Percentiles rank a stretch among this genome's conserved stretches.
Evolutionary conservation across 441 rosid genomes (phyloP).

Genomic region (Mallotus japonicus): DNA sequence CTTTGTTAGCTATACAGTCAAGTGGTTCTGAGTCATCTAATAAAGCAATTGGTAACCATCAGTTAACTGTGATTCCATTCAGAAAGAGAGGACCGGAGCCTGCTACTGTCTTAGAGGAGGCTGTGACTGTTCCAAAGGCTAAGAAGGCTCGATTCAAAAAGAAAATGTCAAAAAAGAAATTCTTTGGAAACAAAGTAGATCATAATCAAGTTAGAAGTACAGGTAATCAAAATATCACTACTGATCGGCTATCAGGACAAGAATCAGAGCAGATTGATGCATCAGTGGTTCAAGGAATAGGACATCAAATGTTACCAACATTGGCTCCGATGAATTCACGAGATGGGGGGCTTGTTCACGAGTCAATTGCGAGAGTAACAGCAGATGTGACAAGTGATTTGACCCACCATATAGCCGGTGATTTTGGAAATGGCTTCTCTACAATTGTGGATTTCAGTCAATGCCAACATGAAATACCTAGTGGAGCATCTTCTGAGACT

Average conservation of each 20-base stretch:
- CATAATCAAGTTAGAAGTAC: constrained; percentile 18
- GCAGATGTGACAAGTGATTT: constrained; percentile 18
- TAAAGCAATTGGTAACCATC: constrained; percentile 32
- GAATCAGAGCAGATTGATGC: constrained; percentile 17
- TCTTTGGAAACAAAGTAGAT: not conserved
- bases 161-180: constrained; percentile 41
- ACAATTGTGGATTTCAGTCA: constrained; percentile 8
- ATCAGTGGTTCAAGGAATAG: constrained; percentile 10
- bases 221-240: not conserved
- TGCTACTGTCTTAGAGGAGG: constrained; percentile 31
- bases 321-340: constrained; percentile 8
- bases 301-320: constrained; percentile 5
- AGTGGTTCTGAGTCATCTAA: constrained; percentile 35
- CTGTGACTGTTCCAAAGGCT: constrained; percentile 41
- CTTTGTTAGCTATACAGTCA: constrained; percentile 59
- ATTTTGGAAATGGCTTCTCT: constrained; percentile 27
- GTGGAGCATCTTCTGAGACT: constrained; percentile 2
- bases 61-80: constrained; percentile 67
- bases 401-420: constrained; percentile 17
- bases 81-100: constrained; percentile 51
- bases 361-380: constrained; percentile 19
- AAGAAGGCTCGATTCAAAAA: constrained; percentile 59
- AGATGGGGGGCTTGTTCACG: constrained; percentile 17
- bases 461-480: constrained; percentile 20
- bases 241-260: constrained; percentile 4